Evolutionary conservation across 768 basidiomycete genomes (phyloP), one percentile per base, ranked within the genome.

Genomic region (Amanita inopinata): DNA sequence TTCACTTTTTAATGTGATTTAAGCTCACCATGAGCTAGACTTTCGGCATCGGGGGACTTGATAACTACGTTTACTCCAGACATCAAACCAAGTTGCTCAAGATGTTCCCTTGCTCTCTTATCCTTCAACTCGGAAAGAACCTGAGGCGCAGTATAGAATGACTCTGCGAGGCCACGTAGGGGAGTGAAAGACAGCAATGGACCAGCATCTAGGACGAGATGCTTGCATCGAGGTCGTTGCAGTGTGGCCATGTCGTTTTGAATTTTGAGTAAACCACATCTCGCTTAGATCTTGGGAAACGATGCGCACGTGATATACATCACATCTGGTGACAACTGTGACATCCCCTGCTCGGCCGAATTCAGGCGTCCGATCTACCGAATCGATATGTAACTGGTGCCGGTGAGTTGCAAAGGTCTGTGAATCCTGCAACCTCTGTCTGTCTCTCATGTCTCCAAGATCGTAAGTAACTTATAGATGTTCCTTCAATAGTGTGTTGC

Each of bases 81-180:
- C 40, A 80, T 69, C 48, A 91, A 61, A 5, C 79, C 82, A 3
- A 94, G 69, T 45, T 74, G 73, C 50, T 90, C 77, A 53, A 94
- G 81, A 57, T 98, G 84, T 54, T 92, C 82, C 51, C 91, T 65
- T 3, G 90, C 90, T 17, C 80, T 79, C 57, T 74, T 79, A 64
- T 97, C 94, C 59, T 87, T 83, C 50, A 99, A 64, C 60, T 99
- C 96, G 3, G 78, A 71, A 22, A 98, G 65, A 6, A 98, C 93
- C 52, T 91, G 85, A 0, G 91, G 92, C 1, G 88, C 85, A 4
- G 92, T 94, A 46, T 87, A 64, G 59, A 85, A 98, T 24, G 76
- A 76, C 50, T 83, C 72, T 14, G 96, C 89, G 19, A 98, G 65
- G 8, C 91, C 90, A n/a, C 89, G 73, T 6, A 98, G 73, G 0